These are phyloP conservation scores for Zygosaccharomyces pseudorouxii DNA, from an alignment of 805 yeast species.

Conservation along the genomic window DNA sequence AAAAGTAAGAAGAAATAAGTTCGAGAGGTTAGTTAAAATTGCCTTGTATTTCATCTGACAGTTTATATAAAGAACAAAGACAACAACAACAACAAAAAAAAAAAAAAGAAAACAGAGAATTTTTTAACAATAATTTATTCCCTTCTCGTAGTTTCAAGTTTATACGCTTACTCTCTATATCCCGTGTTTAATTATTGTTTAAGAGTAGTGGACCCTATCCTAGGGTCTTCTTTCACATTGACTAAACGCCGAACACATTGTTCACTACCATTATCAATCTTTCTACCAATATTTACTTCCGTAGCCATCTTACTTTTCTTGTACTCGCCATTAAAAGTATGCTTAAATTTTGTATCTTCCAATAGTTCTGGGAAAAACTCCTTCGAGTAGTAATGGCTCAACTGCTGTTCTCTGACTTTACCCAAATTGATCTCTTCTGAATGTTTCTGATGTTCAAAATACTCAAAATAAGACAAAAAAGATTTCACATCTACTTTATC, in stretches of 20 bases:
- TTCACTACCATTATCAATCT: slow-evolving; percentile 8
- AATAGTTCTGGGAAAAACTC: slow-evolving; percentile 18
- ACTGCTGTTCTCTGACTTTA: slow-evolving; percentile 37
- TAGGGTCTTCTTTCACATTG: neutral
- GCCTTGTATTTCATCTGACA: slow-evolving; percentile 1
- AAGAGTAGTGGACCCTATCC: neutral
- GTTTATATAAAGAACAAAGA: neutral
- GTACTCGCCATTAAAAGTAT: slow-evolving; percentile 14
- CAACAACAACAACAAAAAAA: too few relatives aligned
- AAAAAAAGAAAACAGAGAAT: neutral
- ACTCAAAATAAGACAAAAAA: slow-evolving; percentile 36
- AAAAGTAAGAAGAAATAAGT: slow-evolving; percentile 43
- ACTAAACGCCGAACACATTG: slow-evolving; percentile 5
- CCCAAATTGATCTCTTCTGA: slow-evolving; percentile 34
- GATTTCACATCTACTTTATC: slow-evolving; percentile 38
- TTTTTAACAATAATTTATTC: neutral
- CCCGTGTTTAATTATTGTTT: neutral
- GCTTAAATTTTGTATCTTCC: slow-evolving; percentile 5
- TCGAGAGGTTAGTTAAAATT: neutral
- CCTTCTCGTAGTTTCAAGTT: neutral
- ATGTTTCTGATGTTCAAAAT: slow-evolving; percentile 35
- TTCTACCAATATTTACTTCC: slow-evolving; percentile 18
- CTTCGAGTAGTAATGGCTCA: slow-evolving; percentile 35
- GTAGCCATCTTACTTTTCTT: slow-evolving; percentile 21
- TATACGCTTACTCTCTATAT: slow-evolving; percentile 3